Evolutionary conservation across 2,329 filamentous ascomycete genomes (phyloP).

Genomic region (Ophiostoma montium): DNA sequence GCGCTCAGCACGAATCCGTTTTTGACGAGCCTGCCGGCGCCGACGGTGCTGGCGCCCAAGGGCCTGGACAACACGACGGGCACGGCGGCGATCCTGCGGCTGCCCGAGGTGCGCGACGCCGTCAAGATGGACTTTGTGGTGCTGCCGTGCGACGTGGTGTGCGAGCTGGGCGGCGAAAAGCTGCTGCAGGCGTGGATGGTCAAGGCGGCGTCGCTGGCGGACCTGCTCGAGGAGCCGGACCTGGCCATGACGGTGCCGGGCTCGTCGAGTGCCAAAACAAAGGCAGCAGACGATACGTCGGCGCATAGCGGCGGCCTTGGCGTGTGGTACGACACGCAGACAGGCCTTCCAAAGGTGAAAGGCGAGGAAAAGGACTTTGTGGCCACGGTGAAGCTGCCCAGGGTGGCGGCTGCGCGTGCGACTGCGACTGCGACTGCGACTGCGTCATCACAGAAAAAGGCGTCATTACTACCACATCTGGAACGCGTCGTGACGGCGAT

Average conservation of each 20-base stretch:
- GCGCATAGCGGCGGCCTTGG: slow-evolving; percentile 61
- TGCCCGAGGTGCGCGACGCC: slow-evolving; percentile 65
- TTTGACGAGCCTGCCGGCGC: slow-evolving; percentile 57
- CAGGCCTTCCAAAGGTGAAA: slow-evolving; percentile 56
- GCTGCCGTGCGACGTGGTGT: slow-evolving; percentile 85
- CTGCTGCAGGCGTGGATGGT: slow-evolving; percentile 89
- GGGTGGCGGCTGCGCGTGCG: neutral
- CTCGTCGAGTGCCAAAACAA: slow-evolving; percentile 6
- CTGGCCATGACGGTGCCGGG: slow-evolving; percentile 14
- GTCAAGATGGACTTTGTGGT: slow-evolving; percentile 81
- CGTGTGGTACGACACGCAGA: slow-evolving; percentile 82
- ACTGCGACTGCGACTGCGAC: too few species aligned
- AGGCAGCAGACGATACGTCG: slow-evolving; percentile 1
- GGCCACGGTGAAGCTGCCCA: slow-evolving; percentile 46
- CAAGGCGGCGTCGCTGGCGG: slow-evolving; percentile 55
- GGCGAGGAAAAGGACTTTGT: slow-evolving; percentile 90
- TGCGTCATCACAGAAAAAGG: slow-evolving; percentile 15
- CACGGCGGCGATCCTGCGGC: slow-evolving; percentile 74
- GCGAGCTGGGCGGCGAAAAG: slow-evolving; percentile 70
- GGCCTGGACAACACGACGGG: slow-evolving; percentile 71
- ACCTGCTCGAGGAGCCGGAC: slow-evolving; percentile 35
- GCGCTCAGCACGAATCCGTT: slow-evolving; percentile 67
- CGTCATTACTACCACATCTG: slow-evolving; percentile 50
- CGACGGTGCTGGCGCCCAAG: slow-evolving; percentile 61
- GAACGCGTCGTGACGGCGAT: slow-evolving; percentile 75